Evolutionary conservation across 2,329 filamentous ascomycete species (phyloP), one percentile per base, ranked within the genome.

Genomic region (Taxawa tesnikishii): DNA sequence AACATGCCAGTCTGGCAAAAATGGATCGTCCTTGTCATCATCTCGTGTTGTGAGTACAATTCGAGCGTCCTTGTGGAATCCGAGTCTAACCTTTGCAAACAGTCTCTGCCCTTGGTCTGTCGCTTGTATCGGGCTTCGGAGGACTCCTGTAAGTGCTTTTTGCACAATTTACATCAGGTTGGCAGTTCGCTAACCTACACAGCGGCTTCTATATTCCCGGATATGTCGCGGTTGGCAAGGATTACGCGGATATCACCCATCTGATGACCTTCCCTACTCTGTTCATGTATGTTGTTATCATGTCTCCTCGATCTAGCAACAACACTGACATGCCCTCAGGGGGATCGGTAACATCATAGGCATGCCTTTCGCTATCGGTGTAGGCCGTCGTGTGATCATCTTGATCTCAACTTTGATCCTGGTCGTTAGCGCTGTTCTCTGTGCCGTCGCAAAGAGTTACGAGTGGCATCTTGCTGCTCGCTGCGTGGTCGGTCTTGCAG

Each of bases 41-140:
- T 40, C 11, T n/a, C n/a, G n/a, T n/a, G n/a, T n/a, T 34, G 47
- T 48, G 11, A 35, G 45, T 42, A 48, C 48, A 50, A 26, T 19
- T 34, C 10, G 15, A 28, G 50, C 13, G 43, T 52, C 16, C 24
- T 46, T 8, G 38, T 52, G 12, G 23, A 48, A 4, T 50, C 48
- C 9, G 36, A 48, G 7, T 53, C 46, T 51, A 35, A 32, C 41
- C 6, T 5, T 16, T 11, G 5, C 14, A n/a, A n/a, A n/a, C 17
- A 61, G 58, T 62, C 39, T 59, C 59, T 4, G 51, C 49, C 10
- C 33, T 62, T 3, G 54, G 56, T 8, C 43, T 62, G 9, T 44
- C 51, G 2, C 43, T 62, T 6, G 55, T 62, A 1, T 56, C 55
- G 9, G 59, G 58, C 0, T 59, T 62, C 19, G 58, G 59, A 11